Percentiles rank a stretch among this genome's conserved stretches.
Conservation (phyloP, 495 filamentous ascomycete genomes). For the Sphaerosporella brunnea region DNA sequence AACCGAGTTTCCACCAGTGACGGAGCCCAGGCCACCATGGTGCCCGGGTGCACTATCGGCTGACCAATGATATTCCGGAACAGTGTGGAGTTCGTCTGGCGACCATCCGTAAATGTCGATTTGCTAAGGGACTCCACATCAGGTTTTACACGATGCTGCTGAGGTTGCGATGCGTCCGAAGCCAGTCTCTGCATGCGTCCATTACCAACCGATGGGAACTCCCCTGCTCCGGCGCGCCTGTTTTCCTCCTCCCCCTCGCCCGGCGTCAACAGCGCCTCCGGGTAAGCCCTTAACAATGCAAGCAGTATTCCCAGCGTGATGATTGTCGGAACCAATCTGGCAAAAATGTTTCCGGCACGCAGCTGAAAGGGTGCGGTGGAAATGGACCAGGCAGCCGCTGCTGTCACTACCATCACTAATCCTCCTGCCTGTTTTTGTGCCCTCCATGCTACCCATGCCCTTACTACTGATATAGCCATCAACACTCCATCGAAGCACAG, state of each 20-base stretch:
- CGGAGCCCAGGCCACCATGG: constrained; percentile 11
- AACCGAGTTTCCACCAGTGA: constrained; percentile 8
- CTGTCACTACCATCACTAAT: constrained; percentile 1
- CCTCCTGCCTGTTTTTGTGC: constrained; percentile 11
- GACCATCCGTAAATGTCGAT: no score
- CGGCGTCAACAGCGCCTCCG: background rate
- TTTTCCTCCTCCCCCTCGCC: background rate
- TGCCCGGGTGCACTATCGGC: constrained; percentile 21
- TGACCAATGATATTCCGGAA: constrained; percentile 16
- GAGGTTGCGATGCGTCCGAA: background rate
- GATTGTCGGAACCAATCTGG: constrained; percentile 16
- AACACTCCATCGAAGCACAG: constrained; percentile 14
- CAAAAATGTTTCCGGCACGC: constrained; percentile 19
- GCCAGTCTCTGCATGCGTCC: background rate
- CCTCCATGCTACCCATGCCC: constrained; percentile 13
- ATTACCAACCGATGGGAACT: background rate
- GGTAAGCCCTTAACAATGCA: background rate
- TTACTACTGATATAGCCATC: constrained; percentile 12
- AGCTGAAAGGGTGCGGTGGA: constrained; percentile 18
- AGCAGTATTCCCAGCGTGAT: constrained; percentile 16
- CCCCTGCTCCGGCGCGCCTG: background rate
- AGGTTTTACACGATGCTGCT: background rate
- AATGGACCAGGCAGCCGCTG: background rate
- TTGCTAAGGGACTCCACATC: background rate
- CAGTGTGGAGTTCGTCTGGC: constrained; percentile 12